Percentiles rank a stretch among this genome's conserved stretches.
Conservation (phyloP, 2,329 filamentous ascomycete genomes). For the Juglanconis sp. region DNA sequence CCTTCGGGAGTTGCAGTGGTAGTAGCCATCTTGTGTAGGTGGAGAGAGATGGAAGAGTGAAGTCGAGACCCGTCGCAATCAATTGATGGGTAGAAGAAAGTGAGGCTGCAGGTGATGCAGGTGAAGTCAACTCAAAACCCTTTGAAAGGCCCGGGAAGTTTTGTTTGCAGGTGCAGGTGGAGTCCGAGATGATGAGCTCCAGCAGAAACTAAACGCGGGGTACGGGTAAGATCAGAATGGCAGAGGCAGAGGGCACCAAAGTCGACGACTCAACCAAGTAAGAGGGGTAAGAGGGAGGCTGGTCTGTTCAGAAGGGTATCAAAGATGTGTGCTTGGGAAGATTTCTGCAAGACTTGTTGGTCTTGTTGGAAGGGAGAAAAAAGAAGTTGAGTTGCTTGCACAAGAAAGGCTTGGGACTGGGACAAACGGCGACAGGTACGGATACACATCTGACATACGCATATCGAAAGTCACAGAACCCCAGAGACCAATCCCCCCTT, state of each 20-base stretch:
- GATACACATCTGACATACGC: slow-evolving; percentile 3
- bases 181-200: background rate
- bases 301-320: too few species aligned
- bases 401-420: background rate
- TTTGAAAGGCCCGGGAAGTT: background rate
- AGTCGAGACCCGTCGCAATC: background rate
- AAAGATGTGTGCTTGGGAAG: background rate
- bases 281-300: too few species aligned
- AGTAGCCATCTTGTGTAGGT: slow-evolving; percentile 25
- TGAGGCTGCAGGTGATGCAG: slow-evolving; percentile 3
- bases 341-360: background rate
- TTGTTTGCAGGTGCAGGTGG: too few species aligned
- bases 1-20: slow-evolving; percentile 36
- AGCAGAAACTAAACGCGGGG: slow-evolving; percentile 9
- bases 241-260: background rate
- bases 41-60: background rate
- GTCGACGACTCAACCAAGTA: background rate
- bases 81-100: background rate
- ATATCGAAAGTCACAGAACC: slow-evolving; percentile 10
- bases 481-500: background rate
- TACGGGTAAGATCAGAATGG: background rate
- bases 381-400: background rate
- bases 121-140: too few species aligned
- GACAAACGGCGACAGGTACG: background rate
- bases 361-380: background rate